These are phyloP conservation scores for Annulohypoxylon bovei DNA, from an alignment of 495 filamentous ascomycete genomes.

Conservation along the genomic window DNA sequence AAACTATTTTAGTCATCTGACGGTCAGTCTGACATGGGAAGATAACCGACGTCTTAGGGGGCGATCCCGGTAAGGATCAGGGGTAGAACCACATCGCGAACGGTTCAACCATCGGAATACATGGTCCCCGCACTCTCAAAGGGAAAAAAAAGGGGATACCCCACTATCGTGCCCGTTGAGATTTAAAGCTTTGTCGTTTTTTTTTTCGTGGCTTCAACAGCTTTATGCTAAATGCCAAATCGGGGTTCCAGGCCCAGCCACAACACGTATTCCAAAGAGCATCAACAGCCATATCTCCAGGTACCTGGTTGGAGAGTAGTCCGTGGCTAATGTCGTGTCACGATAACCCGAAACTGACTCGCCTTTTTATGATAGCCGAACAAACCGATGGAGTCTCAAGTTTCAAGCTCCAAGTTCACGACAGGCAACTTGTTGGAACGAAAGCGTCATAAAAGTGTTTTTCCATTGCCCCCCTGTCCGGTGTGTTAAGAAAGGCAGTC, in stretches of 20 bases:
- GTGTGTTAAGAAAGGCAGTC: neutral
- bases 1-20: conserved; percentile 34
- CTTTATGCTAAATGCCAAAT: conserved; percentile 1
- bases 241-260: conserved; percentile 24
- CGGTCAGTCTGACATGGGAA: conserved; percentile 31
- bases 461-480: conserved; percentile 9
- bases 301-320: conserved; percentile 3
- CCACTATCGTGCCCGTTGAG: conserved; percentile 15
- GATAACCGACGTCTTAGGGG: conserved; percentile 41
- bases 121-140: conserved; percentile 36
- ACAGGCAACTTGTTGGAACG: neutral
- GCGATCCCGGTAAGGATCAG: conserved; percentile 42
- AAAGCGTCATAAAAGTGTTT: neutral
- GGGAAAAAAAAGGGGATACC: conserved; percentile 22
- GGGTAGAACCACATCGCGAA: conserved; percentile 30
- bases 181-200: conserved; percentile 1
- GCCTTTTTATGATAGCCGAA: neutral
- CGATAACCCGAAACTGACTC: conserved; percentile 1
- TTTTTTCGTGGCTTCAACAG: conserved; percentile 15
- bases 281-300: conserved; percentile 17
- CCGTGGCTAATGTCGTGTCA: conserved; percentile 15
- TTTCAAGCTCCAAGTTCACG: neutral
- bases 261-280: conserved; percentile 5
- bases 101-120: conserved; percentile 26
- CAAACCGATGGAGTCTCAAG: neutral